Base-by-base conservation (phyloP, 2,329 filamentous ascomycete species). In the Alternaria angustiovoidea region DNA sequence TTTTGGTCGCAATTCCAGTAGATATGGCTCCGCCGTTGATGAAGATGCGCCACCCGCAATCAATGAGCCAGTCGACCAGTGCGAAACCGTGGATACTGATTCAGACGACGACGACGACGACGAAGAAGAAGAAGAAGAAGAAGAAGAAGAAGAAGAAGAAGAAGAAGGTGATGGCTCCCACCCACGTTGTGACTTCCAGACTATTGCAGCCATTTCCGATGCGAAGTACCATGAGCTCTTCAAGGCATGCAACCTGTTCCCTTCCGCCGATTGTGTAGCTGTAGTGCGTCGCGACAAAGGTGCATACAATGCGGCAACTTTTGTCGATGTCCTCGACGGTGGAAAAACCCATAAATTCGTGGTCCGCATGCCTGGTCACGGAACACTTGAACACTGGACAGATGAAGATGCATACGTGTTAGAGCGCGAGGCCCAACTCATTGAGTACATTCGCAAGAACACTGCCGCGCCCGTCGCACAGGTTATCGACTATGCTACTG, bases 401-500 rank as follows among this genome's bases (percentile, higher is more conserved):
- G 38, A 51, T 5, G 44, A 46, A 12, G 51, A 67, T 18, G 53
- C 57, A 14, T 53, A 57, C 34, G 58, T 55, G 22, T 24, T 67
- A 12, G 42, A 54, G 12, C 42, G 39, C 26, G 65, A 52, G 8
- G 49, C 26, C 16, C 34, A 41, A 26, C 60, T 51, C 56, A 59
- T 66, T 39, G n/a, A 32, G 8, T 58, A 61, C 44, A 53, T 66
- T 18, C 34, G 43, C n/a, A 38, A 60, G 28, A 53, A 60, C 6
- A 61, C 67, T 14, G 20, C 42, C 1, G 46, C 67, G 12, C 68
- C 65, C 1, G 48, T 68, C 5, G 68, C 70, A 5, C 51, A 57
- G 3, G 52, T 69, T 8, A 20, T 66, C 12, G 57, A 52, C 6
- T 70, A 57, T 22, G 57, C 65, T 36, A 43, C 54, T 5, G 44